phyloP scores from a whole-genome alignment of 306 rosid species.

The Quillaja saponaria region DNA sequence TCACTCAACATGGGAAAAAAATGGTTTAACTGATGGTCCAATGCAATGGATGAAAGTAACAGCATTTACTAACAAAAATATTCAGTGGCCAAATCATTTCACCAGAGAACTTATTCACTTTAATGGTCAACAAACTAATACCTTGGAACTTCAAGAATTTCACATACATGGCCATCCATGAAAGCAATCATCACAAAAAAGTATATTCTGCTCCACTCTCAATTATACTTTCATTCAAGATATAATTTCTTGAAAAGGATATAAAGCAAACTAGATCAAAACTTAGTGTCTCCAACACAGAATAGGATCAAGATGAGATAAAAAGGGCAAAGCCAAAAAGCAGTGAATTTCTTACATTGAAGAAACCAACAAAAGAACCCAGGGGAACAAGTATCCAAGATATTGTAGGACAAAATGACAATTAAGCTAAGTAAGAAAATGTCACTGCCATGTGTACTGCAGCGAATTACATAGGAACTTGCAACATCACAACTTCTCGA shows the following conservation, averaged over 20 bases:
- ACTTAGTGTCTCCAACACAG: background rate
- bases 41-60: no score
- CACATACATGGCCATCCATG: background rate
- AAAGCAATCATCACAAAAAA: no score
- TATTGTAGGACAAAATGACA: background rate
- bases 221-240: background rate
- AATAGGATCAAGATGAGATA: background rate
- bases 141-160: background rate
- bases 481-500: no score
- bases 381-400: background rate
- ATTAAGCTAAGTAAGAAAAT: background rate
- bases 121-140: no score
- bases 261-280: background rate
- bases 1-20: no score
- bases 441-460: background rate
- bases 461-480: no score
- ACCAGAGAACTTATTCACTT: no score
- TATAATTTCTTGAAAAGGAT: background rate
- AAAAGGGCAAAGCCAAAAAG: background rate
- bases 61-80: conserved; percentile 1
- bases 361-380: background rate
- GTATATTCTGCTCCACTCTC: no score
- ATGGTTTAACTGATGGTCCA: no score
- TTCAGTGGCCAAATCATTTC: background rate
- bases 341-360: background rate